Conservation (phyloP, 495 filamentous ascomycete species). For the Neurospora sp. region DNA sequence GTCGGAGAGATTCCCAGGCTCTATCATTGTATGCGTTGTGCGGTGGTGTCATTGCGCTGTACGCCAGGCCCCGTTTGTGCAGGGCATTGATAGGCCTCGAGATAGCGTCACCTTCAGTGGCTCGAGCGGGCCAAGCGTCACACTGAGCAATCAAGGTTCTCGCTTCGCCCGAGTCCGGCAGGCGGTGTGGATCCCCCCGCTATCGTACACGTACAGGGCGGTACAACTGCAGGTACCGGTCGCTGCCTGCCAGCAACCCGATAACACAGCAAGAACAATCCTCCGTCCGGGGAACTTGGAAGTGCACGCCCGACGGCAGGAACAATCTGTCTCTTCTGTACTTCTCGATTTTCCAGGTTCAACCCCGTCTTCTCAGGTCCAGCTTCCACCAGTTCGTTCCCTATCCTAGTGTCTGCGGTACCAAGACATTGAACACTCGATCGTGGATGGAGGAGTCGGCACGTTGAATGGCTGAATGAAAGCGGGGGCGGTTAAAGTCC, state of each 20-base stretch:
- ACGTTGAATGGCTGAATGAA: background rate
- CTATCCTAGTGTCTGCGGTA: too few relatives aligned
- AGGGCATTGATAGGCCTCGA: background rate
- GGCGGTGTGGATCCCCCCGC: background rate
- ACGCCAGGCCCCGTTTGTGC: background rate
- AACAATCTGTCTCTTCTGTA: background rate
- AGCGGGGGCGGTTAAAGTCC: background rate
- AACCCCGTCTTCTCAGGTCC: background rate
- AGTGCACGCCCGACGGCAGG: background rate
- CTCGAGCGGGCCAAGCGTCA: background rate
- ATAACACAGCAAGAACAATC: background rate
- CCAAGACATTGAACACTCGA: too few relatives aligned
- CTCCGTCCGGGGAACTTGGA: background rate
- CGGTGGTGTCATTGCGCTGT: background rate
- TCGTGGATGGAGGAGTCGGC: background rate
- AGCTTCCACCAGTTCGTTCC: background rate
- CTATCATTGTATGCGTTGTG: background rate
- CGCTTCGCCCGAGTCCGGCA: background rate
- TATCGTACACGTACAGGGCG: background rate
- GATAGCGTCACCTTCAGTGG: background rate
- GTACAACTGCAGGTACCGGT: background rate
- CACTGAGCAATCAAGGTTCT: background rate
- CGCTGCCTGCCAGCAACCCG: background rate
- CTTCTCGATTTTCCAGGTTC: background rate
- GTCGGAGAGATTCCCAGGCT: conserved; percentile 9